Percentiles rank a stretch among this genome's conserved stretches.
phyloP scores from a whole-genome alignment of 129 eudicot genomes.

The Artemisia annua region DNA sequence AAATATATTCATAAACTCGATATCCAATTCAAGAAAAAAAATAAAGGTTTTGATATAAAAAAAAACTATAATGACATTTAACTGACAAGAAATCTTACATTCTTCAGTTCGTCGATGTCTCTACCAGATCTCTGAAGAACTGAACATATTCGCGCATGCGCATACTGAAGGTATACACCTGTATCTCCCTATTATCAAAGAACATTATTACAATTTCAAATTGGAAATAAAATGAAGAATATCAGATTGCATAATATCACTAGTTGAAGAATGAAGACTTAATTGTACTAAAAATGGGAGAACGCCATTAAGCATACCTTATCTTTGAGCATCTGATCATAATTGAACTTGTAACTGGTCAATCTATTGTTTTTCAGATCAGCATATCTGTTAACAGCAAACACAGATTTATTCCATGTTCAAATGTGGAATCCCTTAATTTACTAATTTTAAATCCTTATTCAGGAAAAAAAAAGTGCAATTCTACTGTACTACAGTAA shows the following conservation, averaged over 20 bases:
- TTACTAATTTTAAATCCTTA: no score
- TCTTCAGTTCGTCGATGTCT: constrained; percentile 60
- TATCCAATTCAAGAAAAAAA: background rate
- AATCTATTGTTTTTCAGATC: constrained; percentile 82
- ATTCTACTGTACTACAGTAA: background rate
- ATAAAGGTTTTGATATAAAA: background rate
- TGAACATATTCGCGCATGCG: constrained; percentile 94
- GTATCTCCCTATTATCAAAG: constrained; percentile 76
- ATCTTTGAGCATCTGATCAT: constrained; percentile 95
- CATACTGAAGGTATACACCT: constrained; percentile 80
- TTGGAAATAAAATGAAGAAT: background rate
- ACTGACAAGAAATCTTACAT: constrained; percentile 36
- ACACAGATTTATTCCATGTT: background rate
- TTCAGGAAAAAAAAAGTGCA: no score
- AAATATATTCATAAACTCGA: background rate
- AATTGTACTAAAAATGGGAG: constrained; percentile 8
- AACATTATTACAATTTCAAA: background rate
- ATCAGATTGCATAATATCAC: background rate
- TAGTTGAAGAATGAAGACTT: background rate
- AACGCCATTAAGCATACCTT: constrained; percentile 48
- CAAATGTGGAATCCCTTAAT: no score
- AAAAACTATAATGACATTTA: background rate
- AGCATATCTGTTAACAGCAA: constrained; percentile 65
- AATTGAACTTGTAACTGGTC: constrained; percentile 62
- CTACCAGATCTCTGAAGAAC: constrained; percentile 92